Conservation (phyloP, 2,329 filamentous ascomycete genomes). For the Hypoxylon sp. region DNA sequence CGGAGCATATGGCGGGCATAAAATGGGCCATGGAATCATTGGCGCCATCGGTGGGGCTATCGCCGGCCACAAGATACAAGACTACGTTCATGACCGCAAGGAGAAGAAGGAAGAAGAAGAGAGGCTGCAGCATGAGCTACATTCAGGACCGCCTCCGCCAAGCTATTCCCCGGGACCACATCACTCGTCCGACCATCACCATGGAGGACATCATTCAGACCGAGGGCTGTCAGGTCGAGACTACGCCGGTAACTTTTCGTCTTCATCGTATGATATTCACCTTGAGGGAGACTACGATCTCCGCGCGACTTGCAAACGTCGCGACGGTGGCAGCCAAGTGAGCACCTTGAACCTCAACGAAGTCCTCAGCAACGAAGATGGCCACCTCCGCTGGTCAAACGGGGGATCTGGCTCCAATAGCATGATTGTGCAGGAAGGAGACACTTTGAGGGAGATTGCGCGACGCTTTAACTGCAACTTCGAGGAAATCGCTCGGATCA, state of each 20-base stretch:
- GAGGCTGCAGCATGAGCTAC: conserved; percentile 45
- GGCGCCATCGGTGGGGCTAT: conserved; percentile 60
- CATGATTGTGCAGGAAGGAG: conserved; percentile 59
- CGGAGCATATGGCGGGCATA: conserved; percentile 59
- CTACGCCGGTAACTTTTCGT: conserved; percentile 56
- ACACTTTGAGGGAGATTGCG: conserved; percentile 60
- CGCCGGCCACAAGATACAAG: conserved; percentile 60
- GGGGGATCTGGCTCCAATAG: conserved; percentile 47
- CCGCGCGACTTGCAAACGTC: conserved; percentile 54
- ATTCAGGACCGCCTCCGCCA: conserved; percentile 30
- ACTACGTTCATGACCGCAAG: conserved; percentile 57
- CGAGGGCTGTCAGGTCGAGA: conserved; percentile 37
- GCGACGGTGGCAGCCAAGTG: conserved; percentile 54
- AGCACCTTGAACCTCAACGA: conserved; percentile 57
- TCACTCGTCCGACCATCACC: conserved; percentile 26
- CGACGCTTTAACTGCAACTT: conserved; percentile 53
- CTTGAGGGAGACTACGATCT: conserved; percentile 58
- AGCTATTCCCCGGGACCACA: conserved; percentile 28
- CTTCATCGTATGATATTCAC: conserved; percentile 55
- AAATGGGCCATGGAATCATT: conserved; percentile 58
- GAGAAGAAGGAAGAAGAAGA: conserved; percentile 56
- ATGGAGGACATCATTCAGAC: conserved; percentile 21
- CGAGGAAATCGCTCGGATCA: conserved; percentile 59
- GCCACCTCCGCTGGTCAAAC: conserved; percentile 57
- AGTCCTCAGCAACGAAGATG: conserved; percentile 56